Evolutionary conservation across 441 rosid species (phyloP), one percentile per base, ranked within the genome.

Genomic region (Aquilaria agallochum): DNA sequence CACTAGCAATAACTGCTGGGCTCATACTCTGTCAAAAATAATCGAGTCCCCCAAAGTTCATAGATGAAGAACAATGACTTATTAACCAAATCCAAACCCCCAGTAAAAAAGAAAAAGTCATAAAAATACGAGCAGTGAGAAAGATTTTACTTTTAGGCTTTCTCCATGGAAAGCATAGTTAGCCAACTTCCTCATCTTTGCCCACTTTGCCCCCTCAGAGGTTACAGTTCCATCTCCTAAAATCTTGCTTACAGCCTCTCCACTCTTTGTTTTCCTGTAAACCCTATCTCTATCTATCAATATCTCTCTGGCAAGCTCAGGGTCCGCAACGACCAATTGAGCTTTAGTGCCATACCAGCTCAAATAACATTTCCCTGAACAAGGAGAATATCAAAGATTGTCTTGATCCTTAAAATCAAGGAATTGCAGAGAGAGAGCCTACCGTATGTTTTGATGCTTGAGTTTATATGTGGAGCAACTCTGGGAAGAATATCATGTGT

Each of bases 1-100:
- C 73, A 63, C 82, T 71, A 3, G 64, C 75, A 53, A 76, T 58
- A 71, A 78, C 72, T 0, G 34, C 77, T 2, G 79, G 81, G 40
- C 71, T 53, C 72, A 72, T 69, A 12, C 46, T 46, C 73, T 80
- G 70, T 61, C 53, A 42, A 33, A 10, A 7, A 53, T 36, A 0
- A 36, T 20, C 20, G 1, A 20, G 20, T 20, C 20, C 20, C 20
- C 20, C 20, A 20, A 20, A 36, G 5, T 36, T 36, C 42, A 4
- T 3, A 20, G 20, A 20, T 20, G 20, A 36, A 36, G 42, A 36
- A 5, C 42, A 36, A 7, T 36, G 42, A 36, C 2, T 7, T 36
- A 3, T 36, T 3, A 36, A 36, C 8, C 2, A 12, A 20, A 20
- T 20, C 20, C 20, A 20, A 20, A 20, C 20, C 20, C 20, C 20